A percentile compares a stretch with the other conserved stretches of the same genome.
These are phyloP conservation scores for Ceratocystis huliohia DNA, from an alignment of 2,329 filamentous ascomycete genomes.

Conservation along the genomic window DNA sequence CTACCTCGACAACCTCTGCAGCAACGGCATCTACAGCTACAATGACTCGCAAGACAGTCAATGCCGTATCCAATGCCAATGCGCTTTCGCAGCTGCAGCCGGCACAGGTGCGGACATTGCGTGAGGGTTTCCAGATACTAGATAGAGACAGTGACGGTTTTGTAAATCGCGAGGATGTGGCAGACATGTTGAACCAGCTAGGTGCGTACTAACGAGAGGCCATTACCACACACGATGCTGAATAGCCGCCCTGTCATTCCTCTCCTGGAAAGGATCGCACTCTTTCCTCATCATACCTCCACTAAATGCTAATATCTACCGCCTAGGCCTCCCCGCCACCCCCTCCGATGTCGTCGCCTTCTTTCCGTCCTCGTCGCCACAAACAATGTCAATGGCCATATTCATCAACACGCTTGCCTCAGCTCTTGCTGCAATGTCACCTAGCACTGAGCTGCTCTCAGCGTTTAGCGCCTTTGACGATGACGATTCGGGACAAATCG, in stretches of 20 bases:
- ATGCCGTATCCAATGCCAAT: constrained; percentile 32
- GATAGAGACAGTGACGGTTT: constrained; percentile 78
- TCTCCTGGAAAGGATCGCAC: neutral
- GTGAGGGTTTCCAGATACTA: constrained; percentile 87
- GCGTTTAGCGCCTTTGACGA: constrained; percentile 94
- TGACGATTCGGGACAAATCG: constrained; percentile 86
- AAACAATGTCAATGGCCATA: constrained; percentile 68
- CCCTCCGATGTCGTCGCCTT: constrained; percentile 62
- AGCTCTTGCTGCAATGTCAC: constrained; percentile 60
- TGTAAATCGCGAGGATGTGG: constrained; percentile 71
- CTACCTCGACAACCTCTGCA: constrained; percentile 14
- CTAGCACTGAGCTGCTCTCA: constrained; percentile 66
- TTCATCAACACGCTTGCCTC: constrained; percentile 75
- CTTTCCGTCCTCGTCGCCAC: constrained; percentile 60
- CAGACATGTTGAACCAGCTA: constrained; percentile 75
- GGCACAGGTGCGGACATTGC: constrained; percentile 70
- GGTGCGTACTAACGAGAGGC: constrained; percentile 36
- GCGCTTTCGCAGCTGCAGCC: constrained; percentile 63
- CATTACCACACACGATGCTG: too few relatives aligned
- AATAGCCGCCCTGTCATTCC: too few relatives aligned
- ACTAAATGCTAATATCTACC: constrained; percentile 18
- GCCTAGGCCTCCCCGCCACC: constrained; percentile 57
- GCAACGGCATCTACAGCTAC: constrained; percentile 13
- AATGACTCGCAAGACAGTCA: constrained; percentile 19
- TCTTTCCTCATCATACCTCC: neutral